phyloP scores from a whole-genome alignment of 2,329 filamentous ascomycete species.

The Plectosphaerella plurivora region DNA sequence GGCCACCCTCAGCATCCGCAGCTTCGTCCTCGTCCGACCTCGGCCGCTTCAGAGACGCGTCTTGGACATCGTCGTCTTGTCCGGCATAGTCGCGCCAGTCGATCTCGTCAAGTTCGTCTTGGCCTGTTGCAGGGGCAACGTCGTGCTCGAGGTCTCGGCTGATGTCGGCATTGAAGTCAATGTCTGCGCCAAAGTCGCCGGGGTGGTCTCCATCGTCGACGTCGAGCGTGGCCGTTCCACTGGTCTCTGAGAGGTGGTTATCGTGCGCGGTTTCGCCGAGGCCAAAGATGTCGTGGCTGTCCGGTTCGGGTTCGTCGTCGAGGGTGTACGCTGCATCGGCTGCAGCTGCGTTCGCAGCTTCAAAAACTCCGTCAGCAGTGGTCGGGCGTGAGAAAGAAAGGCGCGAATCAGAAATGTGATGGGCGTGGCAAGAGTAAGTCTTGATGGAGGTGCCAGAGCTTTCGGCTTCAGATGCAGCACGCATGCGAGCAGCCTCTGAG shows the following conservation, averaged over 20 bases:
- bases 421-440: not conserved
- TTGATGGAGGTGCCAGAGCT: not conserved
- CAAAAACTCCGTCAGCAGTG: slow-evolving; percentile 17
- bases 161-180: slow-evolving; percentile 21
- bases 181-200: slow-evolving; percentile 19
- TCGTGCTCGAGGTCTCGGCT: not conserved
- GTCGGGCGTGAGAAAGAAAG: slow-evolving; percentile 14
- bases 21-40: slow-evolving; percentile 16
- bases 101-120: slow-evolving; percentile 15
- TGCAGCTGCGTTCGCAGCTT: slow-evolving; percentile 13
- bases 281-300: not conserved
- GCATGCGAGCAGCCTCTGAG: not conserved
- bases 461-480: not conserved
- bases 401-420: slow-evolving; percentile 2
- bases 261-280: slow-evolving; percentile 2
- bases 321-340: not conserved
- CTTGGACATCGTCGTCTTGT: slow-evolving; percentile 5
- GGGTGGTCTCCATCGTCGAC: slow-evolving; percentile 22
- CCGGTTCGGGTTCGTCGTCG: slow-evolving; percentile 3
- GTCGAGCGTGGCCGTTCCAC: slow-evolving; percentile 25
- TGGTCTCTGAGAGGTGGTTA: slow-evolving; percentile 15
- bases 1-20: slow-evolving; percentile 14
- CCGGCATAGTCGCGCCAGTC: slow-evolving; percentile 20
- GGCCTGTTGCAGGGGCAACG: not conserved
- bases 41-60: slow-evolving; percentile 14